Percentiles rank a stretch among this genome's conserved stretches.
Evolutionary conservation across 108 stramenopile species (phyloP).

Genomic region (Parietichytrium sp.): DNA sequence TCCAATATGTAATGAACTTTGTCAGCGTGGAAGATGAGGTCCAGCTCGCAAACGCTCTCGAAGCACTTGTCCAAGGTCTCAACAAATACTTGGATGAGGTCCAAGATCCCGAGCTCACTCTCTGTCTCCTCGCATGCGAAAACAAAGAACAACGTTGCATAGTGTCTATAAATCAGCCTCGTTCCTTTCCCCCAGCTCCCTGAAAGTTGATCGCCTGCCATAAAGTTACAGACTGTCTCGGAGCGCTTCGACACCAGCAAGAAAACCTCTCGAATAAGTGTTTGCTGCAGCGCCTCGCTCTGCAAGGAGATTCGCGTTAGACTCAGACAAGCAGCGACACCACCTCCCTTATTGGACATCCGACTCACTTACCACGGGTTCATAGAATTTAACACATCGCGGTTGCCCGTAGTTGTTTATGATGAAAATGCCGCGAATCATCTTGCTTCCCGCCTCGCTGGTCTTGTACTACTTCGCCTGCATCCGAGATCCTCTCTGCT

Average conservation of each 20-base stretch:
- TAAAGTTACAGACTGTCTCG: conserved; percentile 96
- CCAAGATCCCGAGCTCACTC: conserved; percentile 96
- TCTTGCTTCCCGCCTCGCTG: too few relatives aligned
- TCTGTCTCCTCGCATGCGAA: conserved; percentile 96
- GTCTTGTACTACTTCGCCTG: too few relatives aligned
- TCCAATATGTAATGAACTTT: conserved; percentile 69
- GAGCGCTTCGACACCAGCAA: conserved; percentile 90
- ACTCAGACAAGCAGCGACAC: neutral
- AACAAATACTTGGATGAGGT: conserved; percentile 94
- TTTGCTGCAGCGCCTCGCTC: conserved; percentile 68
- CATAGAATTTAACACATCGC: conserved; percentile 92
- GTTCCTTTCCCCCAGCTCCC: conserved; percentile 94
- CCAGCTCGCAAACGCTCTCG: conserved; percentile 99
- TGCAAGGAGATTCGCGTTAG: neutral
- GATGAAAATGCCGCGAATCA: conserved; percentile 84
- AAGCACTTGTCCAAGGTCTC: conserved; percentile 98
- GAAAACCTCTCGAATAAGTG: conserved; percentile 87
- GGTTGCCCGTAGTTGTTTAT: conserved; percentile 98
- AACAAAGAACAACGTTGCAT: conserved; percentile 98
- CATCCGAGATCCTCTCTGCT: too few relatives aligned
- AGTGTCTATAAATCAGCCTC: conserved; percentile 98
- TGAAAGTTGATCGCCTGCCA: conserved; percentile 77
- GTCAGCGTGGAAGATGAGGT: conserved; percentile 97
- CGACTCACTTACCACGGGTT: conserved; percentile 68
- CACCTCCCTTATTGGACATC: neutral